phyloP scores from a whole-genome alignment of 441 rosid species.

The Pelargonium cotyledonis region DNA sequence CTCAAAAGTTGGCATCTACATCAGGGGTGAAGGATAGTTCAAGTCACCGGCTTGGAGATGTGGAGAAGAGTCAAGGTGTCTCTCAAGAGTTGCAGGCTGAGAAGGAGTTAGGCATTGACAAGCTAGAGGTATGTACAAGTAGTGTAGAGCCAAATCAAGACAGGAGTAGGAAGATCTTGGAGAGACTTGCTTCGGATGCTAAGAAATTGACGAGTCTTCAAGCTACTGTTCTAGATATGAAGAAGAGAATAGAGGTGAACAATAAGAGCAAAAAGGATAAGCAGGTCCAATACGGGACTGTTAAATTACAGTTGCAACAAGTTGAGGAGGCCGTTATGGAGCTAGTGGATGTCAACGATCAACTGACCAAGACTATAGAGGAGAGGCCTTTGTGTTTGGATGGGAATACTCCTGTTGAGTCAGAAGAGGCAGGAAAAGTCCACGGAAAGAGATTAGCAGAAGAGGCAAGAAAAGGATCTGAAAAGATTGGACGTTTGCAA shows the following conservation, averaged over 20 bases:
- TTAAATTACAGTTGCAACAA: slow-evolving; percentile 54
- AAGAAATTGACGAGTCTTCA: slow-evolving; percentile 55
- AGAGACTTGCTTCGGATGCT: slow-evolving; percentile 63
- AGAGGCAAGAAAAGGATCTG: slow-evolving; percentile 50
- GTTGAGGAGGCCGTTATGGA: slow-evolving; percentile 57
- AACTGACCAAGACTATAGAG: slow-evolving; percentile 41
- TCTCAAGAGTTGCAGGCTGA: slow-evolving; percentile 36
- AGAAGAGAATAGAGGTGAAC: slow-evolving; percentile 45
- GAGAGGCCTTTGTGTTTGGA: slow-evolving; percentile 30
- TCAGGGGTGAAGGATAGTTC: slow-evolving; percentile 11
- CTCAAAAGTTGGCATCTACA: slow-evolving; percentile 24
- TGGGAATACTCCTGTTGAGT: slow-evolving; percentile 19
- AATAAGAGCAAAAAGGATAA: slow-evolving; percentile 47
- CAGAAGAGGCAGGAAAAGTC: slow-evolving; percentile 32
- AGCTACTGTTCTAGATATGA: slow-evolving; percentile 49
- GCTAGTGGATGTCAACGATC: slow-evolving; percentile 45
- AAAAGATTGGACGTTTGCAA: slow-evolving; percentile 67
- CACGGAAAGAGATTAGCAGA: slow-evolving; percentile 46
- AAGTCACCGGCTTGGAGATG: slow-evolving; percentile 20
- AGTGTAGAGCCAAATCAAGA: slow-evolving; percentile 33
- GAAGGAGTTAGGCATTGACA: slow-evolving; percentile 41
- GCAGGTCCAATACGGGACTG: slow-evolving; percentile 44
- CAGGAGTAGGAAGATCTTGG: slow-evolving; percentile 44
- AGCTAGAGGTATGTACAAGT: slow-evolving; percentile 49
- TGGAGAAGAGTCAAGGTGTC: slow-evolving; percentile 34